These are phyloP conservation scores for Penicillium diatomitis DNA, from an alignment of 495 filamentous ascomycete genomes.

Conservation along the genomic window DNA sequence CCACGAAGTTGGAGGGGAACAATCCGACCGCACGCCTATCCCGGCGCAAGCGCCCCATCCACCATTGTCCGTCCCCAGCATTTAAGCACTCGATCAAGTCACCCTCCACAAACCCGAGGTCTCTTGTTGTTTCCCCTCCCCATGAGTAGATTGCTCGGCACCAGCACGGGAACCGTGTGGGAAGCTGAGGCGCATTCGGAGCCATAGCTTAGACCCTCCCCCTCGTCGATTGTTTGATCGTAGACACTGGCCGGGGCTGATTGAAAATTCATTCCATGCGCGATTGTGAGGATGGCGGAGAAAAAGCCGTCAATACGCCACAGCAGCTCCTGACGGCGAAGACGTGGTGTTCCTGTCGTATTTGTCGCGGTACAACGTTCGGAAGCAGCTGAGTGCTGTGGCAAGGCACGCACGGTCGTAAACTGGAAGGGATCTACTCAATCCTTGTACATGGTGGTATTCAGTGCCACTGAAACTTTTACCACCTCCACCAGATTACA, in stretches of 20 bases:
- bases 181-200: conserved; percentile 56
- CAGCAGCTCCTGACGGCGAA: too few relatives aligned
- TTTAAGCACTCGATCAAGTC: conserved; percentile 97
- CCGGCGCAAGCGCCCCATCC: conserved; percentile 82
- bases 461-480: too few relatives aligned
- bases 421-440: conserved; percentile 5
- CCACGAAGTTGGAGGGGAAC: conserved; percentile 96
- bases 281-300: too few relatives aligned
- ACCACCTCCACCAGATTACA: too few relatives aligned
- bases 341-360: too few relatives aligned
- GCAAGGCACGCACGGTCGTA: conserved; percentile 14
- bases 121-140: conserved; percentile 92
- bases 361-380: too few relatives aligned
- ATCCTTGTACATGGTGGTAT: conserved; percentile 7
- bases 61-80: conserved; percentile 96
- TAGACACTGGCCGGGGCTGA: neutral
- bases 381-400: conserved; percentile 5
- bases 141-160: conserved; percentile 91
- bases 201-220: conserved; percentile 36
- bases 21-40: conserved; percentile 81
- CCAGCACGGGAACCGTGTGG: conserved; percentile 90
- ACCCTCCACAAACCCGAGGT: conserved; percentile 93
- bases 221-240: neutral
- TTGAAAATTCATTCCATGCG: too few relatives aligned
- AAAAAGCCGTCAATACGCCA: too few relatives aligned